These are phyloP conservation scores for Elsinoe necatrix DNA, from an alignment of 2,329 filamentous ascomycete genomes.

Conservation along the genomic window DNA sequence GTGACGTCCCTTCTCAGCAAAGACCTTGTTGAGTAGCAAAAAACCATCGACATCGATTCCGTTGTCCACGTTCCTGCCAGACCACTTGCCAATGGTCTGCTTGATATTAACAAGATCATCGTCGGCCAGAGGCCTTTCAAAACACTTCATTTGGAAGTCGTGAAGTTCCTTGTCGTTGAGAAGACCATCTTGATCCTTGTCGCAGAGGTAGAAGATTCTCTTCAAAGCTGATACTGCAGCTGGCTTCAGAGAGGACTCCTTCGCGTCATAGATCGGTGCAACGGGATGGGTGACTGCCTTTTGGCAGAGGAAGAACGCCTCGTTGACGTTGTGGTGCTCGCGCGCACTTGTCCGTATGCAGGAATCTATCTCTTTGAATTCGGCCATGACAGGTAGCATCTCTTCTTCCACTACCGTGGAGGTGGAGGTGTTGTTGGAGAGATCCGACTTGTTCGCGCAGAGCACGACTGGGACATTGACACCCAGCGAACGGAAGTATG, in stretches of 20 bases:
- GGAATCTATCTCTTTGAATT: slow-evolving; percentile 97
- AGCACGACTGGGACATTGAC: slow-evolving; percentile 96
- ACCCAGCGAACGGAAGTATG: slow-evolving; percentile 93
- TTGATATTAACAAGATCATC: slow-evolving; percentile 91
- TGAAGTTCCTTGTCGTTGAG: slow-evolving; percentile 85
- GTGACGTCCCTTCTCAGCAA: slow-evolving; percentile 92
- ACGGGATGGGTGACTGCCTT: slow-evolving; percentile 97
- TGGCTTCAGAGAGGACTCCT: slow-evolving; percentile 78
- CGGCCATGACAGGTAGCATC: slow-evolving; percentile 95
- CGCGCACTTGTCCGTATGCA: slow-evolving; percentile 91
- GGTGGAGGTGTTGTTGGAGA: slow-evolving; percentile 64
- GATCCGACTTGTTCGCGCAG: slow-evolving; percentile 95
- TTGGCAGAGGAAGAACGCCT: slow-evolving; percentile 92
- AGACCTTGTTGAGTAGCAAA: slow-evolving; percentile 85
- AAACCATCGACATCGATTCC: slow-evolving; percentile 82
- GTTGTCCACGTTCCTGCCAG: slow-evolving; percentile 18
- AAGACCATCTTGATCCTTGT: slow-evolving; percentile 91
- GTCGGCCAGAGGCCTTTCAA: slow-evolving; percentile 72
- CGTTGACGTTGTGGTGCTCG: slow-evolving; percentile 88
- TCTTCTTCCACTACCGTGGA: slow-evolving; percentile 89
- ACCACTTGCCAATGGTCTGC: slow-evolving; percentile 60
- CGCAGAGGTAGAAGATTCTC: slow-evolving; percentile 89
- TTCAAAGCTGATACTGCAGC: slow-evolving; percentile 78
- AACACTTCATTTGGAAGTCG: slow-evolving; percentile 84
- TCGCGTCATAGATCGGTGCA: slow-evolving; percentile 91